A percentile compares a stretch with the other conserved stretches of the same genome.
These are phyloP conservation scores for Trypanosoma lewisi DNA, from an alignment of 208 protist genomes.

Conservation along the genomic window DNA sequence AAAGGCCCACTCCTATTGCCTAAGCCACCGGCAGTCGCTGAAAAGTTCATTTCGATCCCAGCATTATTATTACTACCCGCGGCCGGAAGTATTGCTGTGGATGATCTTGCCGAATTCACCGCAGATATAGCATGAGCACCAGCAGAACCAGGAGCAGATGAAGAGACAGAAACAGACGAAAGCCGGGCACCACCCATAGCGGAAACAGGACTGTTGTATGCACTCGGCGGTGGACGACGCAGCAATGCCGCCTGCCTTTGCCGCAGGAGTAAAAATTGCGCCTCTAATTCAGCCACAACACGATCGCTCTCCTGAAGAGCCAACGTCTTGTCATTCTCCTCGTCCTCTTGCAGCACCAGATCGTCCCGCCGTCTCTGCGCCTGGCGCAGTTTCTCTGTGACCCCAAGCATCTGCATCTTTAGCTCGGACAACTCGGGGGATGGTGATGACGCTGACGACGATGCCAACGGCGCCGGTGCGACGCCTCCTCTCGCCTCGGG, in stretches of 20 bases:
- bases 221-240: constrained; percentile 27
- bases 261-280: constrained; percentile 43
- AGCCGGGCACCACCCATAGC: neutral
- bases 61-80: too few relatives aligned
- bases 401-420: constrained; percentile 41
- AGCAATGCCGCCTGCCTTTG: constrained; percentile 43
- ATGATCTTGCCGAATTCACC: too few relatives aligned
- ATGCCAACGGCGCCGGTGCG: neutral
- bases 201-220: neutral
- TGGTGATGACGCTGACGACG: neutral
- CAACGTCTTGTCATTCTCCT: constrained; percentile 49
- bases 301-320: constrained; percentile 44
- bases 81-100: neutral
- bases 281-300: constrained; percentile 44
- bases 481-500: neutral
- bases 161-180: neutral
- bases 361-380: constrained; percentile 68
- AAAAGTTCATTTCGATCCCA: too few relatives aligned
- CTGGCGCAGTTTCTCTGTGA: constrained; percentile 42
- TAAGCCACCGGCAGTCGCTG: neutral
- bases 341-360: constrained; percentile 65
- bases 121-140: neutral
- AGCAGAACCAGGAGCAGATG: neutral
- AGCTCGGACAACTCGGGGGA: constrained; percentile 31
- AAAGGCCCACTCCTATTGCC: neutral